Base-by-base conservation (phyloP, 73 alveolate genomes). In the Paramecium tetraurelia region DNA sequence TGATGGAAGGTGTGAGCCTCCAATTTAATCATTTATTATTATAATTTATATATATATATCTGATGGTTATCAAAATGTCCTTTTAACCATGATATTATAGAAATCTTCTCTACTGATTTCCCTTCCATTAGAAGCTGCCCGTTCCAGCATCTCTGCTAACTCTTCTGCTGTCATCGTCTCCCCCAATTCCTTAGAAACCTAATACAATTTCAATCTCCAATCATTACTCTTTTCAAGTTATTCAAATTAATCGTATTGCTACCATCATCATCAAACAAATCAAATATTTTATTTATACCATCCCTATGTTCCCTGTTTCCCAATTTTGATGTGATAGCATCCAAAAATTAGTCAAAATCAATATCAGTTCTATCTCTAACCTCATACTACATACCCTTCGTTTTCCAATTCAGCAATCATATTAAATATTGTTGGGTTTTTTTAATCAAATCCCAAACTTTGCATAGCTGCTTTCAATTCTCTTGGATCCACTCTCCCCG, bases 401-500 rank as follows among this genome's bases (percentile, higher is more conserved):
- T 95, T 96, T 75, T 98, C 99, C 31, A 98, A 92, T 85, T 98
- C 99, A 57, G 99, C 99, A 41, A 98, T 96, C 99, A 98, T 97
- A 84, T 96, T 93, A 96, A 92, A 98, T 90, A 98, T 98, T 70
- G 99, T 97, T 18, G 99, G 99, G 93, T 98, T 98, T 95, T 98
- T 97, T 63, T 96, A 93, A 94, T 98, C 99, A 92, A 97, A 98
- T 58, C 99, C 99, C 59, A 98, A 92, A 77, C 97, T 92, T 85
- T 97, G 92, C 99, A 98, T 98, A 85, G 99, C 99, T 36, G 99
- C 99, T 92, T 97, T 98, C 59, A 98, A 96, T 95, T 98, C 99
- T 87, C 95, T 94, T 59, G 99, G 99, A 92, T 98, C 99, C 31
- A 98, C 97, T 92, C 96, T 96, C 21, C 99, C 99, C 38, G 99